Evolutionary conservation across 1,139 yeast genomes (phyloP).

Genomic region (Pichia sp.): DNA sequence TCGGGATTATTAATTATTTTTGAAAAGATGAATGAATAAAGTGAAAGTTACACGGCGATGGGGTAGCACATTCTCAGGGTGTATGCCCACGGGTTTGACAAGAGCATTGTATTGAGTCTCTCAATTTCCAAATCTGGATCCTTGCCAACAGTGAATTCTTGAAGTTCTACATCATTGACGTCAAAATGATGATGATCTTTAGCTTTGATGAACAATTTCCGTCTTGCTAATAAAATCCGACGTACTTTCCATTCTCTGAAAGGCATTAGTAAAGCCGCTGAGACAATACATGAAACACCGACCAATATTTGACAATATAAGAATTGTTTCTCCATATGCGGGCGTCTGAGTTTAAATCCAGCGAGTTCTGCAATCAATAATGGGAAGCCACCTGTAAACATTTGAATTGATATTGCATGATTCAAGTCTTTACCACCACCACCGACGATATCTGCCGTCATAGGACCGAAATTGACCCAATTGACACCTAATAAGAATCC

Average conservation of each 20-base stretch:
- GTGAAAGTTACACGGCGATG: conserved; percentile 28
- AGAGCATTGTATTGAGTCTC: conserved; percentile 25
- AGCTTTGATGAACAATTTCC: no score
- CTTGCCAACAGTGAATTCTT: no score
- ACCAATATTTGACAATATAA: conserved; percentile 55
- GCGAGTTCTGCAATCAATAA: conserved; percentile 37
- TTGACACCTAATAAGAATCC: conserved; percentile 61
- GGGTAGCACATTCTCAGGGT: conserved; percentile 33
- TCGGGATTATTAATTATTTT: no score
- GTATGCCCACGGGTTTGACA: conserved; percentile 21
- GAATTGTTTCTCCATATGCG: conserved; percentile 36
- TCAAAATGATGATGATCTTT: no score
- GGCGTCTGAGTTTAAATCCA: conserved; percentile 36
- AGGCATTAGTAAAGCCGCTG: conserved; percentile 28
- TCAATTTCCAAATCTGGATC: no score
- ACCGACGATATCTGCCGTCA: conserved; percentile 46
- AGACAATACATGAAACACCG: conserved; percentile 40
- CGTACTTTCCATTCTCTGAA: conserved; percentile 36
- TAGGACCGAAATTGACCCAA: conserved; percentile 52
- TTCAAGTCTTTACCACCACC: conserved; percentile 28
- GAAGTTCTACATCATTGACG: no score
- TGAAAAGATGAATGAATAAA: no score
- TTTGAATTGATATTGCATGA: conserved; percentile 29
- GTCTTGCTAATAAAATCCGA: conserved; percentile 21
- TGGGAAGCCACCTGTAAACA: conserved; percentile 26